Conservation (phyloP, 176 grass and related monocot species). For the Juncus inflexus region DNA sequence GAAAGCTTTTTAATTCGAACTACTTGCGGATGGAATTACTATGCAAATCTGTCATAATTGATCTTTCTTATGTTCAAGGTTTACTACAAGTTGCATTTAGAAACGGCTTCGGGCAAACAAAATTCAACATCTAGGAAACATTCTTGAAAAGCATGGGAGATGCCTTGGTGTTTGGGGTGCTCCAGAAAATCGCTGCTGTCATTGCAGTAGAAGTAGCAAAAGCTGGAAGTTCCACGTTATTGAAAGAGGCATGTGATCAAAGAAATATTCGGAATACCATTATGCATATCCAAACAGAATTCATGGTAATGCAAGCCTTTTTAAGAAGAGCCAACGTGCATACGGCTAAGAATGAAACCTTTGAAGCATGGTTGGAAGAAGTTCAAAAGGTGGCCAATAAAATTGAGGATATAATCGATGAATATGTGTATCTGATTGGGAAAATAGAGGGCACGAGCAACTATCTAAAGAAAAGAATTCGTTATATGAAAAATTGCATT, state of each 20-base stretch:
- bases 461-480: conserved; percentile 36
- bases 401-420: neutral
- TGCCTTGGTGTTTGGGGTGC: neutral
- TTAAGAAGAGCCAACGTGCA: neutral
- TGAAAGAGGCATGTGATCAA: neutral
- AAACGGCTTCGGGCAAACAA: no score
- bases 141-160: conserved; percentile 13
- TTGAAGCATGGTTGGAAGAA: conserved; percentile 6
- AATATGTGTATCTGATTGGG: conserved; percentile 23
- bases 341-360: neutral
- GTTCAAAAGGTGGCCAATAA: conserved; percentile 1
- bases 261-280: neutral
- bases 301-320: conserved; percentile 11
- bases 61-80: no score
- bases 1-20: no score
- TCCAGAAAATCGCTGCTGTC: neutral
- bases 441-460: neutral
- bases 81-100: no score
- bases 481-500: conserved; percentile 26
- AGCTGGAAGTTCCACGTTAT: neutral
- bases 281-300: neutral
- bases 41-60: no score
- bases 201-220: neutral
- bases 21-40: no score
- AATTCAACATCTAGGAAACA: no score